Conservation (phyloP, 2,329 filamentous ascomycete species). For the Amylocarpus encephaloides region DNA sequence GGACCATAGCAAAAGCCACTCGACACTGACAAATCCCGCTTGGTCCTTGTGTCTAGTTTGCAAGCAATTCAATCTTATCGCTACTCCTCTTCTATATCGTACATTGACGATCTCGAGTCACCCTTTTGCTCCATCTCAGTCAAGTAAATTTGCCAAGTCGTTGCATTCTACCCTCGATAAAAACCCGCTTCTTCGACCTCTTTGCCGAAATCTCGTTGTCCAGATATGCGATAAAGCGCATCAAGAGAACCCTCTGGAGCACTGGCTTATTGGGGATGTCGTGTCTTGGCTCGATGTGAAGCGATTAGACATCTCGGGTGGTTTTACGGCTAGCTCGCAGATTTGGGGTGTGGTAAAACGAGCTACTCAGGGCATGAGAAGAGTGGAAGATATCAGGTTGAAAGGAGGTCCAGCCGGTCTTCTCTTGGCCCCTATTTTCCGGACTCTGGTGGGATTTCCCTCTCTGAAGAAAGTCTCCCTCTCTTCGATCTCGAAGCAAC, state of each 20-base stretch:
- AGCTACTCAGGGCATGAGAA: background rate
- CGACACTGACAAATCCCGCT: background rate
- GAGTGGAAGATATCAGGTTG: background rate
- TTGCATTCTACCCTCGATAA: background rate
- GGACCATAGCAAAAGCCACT: too few species aligned
- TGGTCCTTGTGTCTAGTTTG: constrained; percentile 1
- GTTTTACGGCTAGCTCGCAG: background rate
- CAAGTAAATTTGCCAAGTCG: background rate
- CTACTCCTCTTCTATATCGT: background rate
- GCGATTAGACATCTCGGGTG: background rate
- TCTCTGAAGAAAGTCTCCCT: background rate
- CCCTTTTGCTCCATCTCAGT: background rate
- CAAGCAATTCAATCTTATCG: background rate
- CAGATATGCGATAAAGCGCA: background rate
- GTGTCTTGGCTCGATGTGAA: background rate
- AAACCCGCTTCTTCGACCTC: background rate
- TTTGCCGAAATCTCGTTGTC: background rate
- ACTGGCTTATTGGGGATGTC: background rate
- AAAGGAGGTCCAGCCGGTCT: background rate
- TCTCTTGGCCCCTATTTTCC: background rate
- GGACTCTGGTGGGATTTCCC: background rate
- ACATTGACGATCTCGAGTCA: background rate
- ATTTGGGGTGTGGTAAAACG: background rate
- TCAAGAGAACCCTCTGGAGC: background rate
- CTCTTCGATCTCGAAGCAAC: background rate